Evolutionary conservation across 768 basidiomycete genomes (phyloP), one percentile per base, ranked within the genome.

Genomic region (Dentipellis fragilis): DNA sequence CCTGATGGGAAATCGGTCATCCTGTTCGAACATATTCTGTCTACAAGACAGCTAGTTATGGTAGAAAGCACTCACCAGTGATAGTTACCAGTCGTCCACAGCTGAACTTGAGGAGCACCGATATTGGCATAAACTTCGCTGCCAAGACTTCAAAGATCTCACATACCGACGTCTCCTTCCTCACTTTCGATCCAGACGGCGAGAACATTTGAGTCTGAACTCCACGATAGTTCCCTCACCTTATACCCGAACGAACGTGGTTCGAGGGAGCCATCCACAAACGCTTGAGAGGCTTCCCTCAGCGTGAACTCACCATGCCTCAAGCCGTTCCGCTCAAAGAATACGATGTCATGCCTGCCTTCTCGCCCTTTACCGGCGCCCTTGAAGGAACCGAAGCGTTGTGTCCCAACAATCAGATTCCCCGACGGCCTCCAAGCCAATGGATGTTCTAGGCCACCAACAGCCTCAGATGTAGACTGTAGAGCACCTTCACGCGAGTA

Each of bases 71-170:
- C 66, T 22, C 61, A 88, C 92, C 96, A 98, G 65, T 97, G 86
- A 68, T 96, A 98, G 66, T 99, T 99, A 34, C 89, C 84, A 7
- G 79, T 90, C 1, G 91, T 88, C 93, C 93, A 99, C 0, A 98
- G 72, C 71, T 99, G 96, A 16, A 98, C 91, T 85, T 66, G 40
- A 49, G 52, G n/a, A 21, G 23, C 35, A 14, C 21, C 36, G 29
- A 39, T 51, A 17, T n/a, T 35, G 52, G 17, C 19, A 23, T 62
- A 42, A 63, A 54, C 51, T 29, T 29, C 29, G 29, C 29, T 29
- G 6, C 29, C 3, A 29, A 29, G 29, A 6, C 29, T 29, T 29
- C 29, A 29, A 29, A 21, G n/a, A 16, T 51, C 14, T 23, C 34
- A 71, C 82, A 67, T 63, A 90, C 89, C 84, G 51, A 85, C 71